Percentiles rank a stretch among this genome's conserved stretches.
phyloP scores from a whole-genome alignment of 352 stramenopile species.

The Phytophthora podocarpi region DNA sequence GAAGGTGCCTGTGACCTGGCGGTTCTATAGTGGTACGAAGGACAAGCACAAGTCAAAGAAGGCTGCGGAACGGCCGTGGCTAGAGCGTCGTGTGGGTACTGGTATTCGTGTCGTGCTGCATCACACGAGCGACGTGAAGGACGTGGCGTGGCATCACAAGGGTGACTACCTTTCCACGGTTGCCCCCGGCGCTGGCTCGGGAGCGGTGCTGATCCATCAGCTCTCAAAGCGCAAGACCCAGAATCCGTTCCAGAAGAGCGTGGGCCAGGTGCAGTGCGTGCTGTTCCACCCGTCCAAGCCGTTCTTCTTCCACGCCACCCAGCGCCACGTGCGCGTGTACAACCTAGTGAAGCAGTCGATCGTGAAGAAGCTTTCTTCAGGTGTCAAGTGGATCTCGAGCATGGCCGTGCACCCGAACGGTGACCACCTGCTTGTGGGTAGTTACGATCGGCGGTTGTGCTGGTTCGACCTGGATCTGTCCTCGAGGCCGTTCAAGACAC shows the following conservation, averaged over 20 bases:
- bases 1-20: slow-evolving; percentile 93
- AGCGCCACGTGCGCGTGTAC: slow-evolving; percentile 98
- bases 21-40: slow-evolving; percentile 84
- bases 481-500: slow-evolving; percentile 98
- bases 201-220: slow-evolving; percentile 98
- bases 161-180: slow-evolving; percentile 99
- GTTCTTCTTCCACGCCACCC: slow-evolving; percentile 99
- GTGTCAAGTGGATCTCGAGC: slow-evolving; percentile 99
- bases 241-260: slow-evolving; percentile 97
- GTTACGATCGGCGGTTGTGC: slow-evolving; percentile 96
- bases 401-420: slow-evolving; percentile 98
- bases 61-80: slow-evolving; percentile 49
- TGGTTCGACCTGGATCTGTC: slow-evolving; percentile 99
- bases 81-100: slow-evolving; percentile 80
- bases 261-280: slow-evolving; percentile 94
- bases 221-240: slow-evolving; percentile 97
- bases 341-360: slow-evolving; percentile 98
- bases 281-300: slow-evolving; percentile 99
- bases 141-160: slow-evolving; percentile 98
- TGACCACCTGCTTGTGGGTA: slow-evolving; percentile 98
- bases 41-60: slow-evolving; percentile 74
- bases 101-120: slow-evolving; percentile 87
- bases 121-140: slow-evolving; percentile 91
- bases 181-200: slow-evolving; percentile 85
- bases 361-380: slow-evolving; percentile 97